A percentile compares a stretch with the other conserved stretches of the same genome.
phyloP scores from a whole-genome alignment of 139 green algal species.

The Dunaliella primolecta region DNA sequence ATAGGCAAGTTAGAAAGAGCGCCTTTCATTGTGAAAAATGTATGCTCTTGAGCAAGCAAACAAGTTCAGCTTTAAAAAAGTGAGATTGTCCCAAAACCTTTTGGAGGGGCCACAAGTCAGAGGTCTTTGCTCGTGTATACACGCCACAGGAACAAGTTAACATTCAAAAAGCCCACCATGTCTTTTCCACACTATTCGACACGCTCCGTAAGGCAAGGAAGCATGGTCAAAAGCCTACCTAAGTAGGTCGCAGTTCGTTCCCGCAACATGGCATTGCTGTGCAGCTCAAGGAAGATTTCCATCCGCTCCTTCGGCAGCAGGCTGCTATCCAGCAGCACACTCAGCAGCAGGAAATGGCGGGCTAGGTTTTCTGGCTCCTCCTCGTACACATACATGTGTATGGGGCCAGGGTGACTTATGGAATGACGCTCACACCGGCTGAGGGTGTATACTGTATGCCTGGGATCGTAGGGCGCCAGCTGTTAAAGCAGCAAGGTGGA shows the following conservation, averaged over 20 bases:
- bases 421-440: constrained; percentile 22
- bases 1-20: too few relatives aligned
- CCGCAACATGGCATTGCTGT: constrained; percentile 59
- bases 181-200: too few relatives aligned
- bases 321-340: constrained; percentile 51
- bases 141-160: too few relatives aligned
- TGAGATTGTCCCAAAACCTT: too few relatives aligned
- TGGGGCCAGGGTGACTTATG: neutral
- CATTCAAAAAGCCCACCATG: too few relatives aligned
- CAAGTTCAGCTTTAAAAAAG: too few relatives aligned
- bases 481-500: neutral
- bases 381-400: constrained; percentile 67
- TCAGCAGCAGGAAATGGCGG: constrained; percentile 63
- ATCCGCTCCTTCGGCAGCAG: constrained; percentile 33
- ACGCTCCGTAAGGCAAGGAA: too few relatives aligned
- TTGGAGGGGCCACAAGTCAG: too few relatives aligned
- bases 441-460: constrained; percentile 56
- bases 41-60: too few relatives aligned
- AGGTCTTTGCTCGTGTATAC: too few relatives aligned
- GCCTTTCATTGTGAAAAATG: too few relatives aligned
- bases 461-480: constrained; percentile 40
- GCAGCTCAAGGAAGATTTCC: constrained; percentile 66
- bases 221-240: too few relatives aligned
- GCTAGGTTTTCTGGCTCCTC: constrained; percentile 58
- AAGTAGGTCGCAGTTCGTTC: constrained; percentile 51